Base-by-base conservation (phyloP, 75 land plant genomes). In the Sequoia sempervirens region DNA sequence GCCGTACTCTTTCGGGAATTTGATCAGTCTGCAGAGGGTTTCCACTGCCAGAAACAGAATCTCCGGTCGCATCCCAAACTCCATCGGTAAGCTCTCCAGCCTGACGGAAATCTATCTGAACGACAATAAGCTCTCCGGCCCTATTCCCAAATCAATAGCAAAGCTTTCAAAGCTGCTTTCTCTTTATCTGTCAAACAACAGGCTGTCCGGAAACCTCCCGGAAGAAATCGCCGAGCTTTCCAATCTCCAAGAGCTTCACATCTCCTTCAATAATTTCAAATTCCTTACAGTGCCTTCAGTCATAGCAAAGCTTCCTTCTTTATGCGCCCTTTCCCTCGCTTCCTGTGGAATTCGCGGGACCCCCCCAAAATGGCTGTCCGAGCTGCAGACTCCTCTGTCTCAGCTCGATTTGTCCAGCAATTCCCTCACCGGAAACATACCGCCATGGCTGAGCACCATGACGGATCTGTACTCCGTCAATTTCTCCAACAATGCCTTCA, bases 361-460 rank as follows among this genome's bases (percentile, higher is more conserved):
- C 15, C 53, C 53, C 53, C 53, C 87, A 38, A 75, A 86, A 12
- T 66, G 82, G 82, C 38, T 89, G 20, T 45, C 41, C 28, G 1
- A 2, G 46, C 81, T 70, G 45, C 66, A 40, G 17, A 43, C 53
- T 41, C 83, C 86, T 69, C 73, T 87, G 6, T 79, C 75, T 28
- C 83, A 83, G 34, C 85, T 90, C 74, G 91, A 90, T 66, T 83
- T 90, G 37, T 90, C 91, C 28, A 47, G 38, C 13, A 90, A 90
- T 84, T 40, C 38, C 52, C 54, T 90, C 7, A 90, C 46, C 8
- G 91, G 89, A 54, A n/a, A 6, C 50, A 61, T 90, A 28, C 91
- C 89, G 61, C 37, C 76, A 69, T 86, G 87, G 87, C 13, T 90
- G 20, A 87, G 89, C 36, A 80, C 54, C 70, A 70, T 90, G 32